These are phyloP conservation scores for Penicillium sp. DNA, from an alignment of 2,329 filamentous ascomycete species.

Conservation along the genomic window DNA sequence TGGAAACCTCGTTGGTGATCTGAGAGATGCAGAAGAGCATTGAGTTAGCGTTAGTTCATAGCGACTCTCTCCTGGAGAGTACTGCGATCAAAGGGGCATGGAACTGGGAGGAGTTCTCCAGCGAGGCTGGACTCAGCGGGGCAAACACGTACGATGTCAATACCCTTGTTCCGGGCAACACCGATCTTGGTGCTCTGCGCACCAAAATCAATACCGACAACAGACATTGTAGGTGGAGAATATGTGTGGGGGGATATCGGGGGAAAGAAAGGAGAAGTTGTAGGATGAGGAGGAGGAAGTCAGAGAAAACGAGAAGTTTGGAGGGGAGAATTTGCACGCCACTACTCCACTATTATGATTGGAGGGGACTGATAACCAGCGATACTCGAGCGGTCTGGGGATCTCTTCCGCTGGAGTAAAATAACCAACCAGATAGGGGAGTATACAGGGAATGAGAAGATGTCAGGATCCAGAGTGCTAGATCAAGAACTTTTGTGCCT, in stretches of 20 bases:
- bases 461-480: not conserved
- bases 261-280: slow-evolving; percentile 23
- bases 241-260: slow-evolving; percentile 15
- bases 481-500: not conserved
- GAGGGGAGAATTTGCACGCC: slow-evolving; percentile 45
- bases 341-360: slow-evolving; percentile 41
- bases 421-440: not conserved
- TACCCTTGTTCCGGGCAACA: slow-evolving; percentile 96
- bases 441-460: not conserved
- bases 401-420: not conserved
- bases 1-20: slow-evolving; percentile 99
- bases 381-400: slow-evolving; percentile 28
- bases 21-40: slow-evolving; percentile 43
- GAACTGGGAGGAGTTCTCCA: slow-evolving; percentile 13
- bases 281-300: slow-evolving; percentile 27
- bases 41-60: slow-evolving; percentile 12
- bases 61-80: not conserved
- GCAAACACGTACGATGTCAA: slow-evolving; percentile 84
- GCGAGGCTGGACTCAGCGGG: slow-evolving; percentile 21
- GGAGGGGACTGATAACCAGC: slow-evolving; percentile 32
- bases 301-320: slow-evolving; percentile 26
- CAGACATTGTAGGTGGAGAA: slow-evolving; percentile 55
- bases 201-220: slow-evolving; percentile 88
- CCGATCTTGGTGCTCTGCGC: slow-evolving; percentile 96
- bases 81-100: not conserved